Evolutionary conservation across 371 early-diverging fungal species (phyloP), one percentile per base, ranked within the genome.

Genomic region (Gilbertella persicaria): DNA sequence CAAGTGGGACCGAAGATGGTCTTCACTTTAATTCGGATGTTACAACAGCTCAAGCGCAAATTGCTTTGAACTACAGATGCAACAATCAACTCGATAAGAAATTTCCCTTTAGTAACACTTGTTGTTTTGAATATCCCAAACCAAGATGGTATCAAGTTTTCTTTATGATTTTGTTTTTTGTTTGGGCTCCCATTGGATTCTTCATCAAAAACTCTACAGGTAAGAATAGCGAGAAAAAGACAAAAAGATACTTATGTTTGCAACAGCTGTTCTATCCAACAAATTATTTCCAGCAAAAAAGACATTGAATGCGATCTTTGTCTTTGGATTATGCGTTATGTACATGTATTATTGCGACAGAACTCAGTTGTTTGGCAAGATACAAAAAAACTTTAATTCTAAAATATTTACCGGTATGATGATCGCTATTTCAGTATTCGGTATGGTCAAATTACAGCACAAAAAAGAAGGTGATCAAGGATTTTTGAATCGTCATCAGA

Each of bases 401-500:
- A 39, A 62, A 14, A 53, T 64, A 1, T 90, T 89, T 53, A 42
- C 60, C 1, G 28, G 67, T 5, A 62, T 88, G 29, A 65, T 75
- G 38, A 43, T 58, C 1, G 33, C 67, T 0, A 16, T 71, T 14
- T 51, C 67, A 13, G 38, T 71, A 1, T 69, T 72, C 1, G 87
- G 87, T 5, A 52, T 65, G 7, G 44, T 64, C 19, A 76, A 87
- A 1, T 49, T 86, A 44, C 59, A 66, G 28, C 52, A 46, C 30
- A 62, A 52, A 24, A 45, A 45, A 3, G 45, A 50, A 6, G 52
- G 43, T 19, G 83, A 82, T 38, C 70, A 70, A 23, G 71, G 75
- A 0, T 87, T 90, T 53, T 60, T 92, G 53, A 87, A 83, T 62
- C 78, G 89, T 12, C 77, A 85, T 36, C 89, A 88, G 53, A 90